Evolutionary conservation across 2,329 filamentous ascomycete species (phyloP), one percentile per base, ranked within the genome.

Genomic region (Stagonosporopsis tanaceti): DNA sequence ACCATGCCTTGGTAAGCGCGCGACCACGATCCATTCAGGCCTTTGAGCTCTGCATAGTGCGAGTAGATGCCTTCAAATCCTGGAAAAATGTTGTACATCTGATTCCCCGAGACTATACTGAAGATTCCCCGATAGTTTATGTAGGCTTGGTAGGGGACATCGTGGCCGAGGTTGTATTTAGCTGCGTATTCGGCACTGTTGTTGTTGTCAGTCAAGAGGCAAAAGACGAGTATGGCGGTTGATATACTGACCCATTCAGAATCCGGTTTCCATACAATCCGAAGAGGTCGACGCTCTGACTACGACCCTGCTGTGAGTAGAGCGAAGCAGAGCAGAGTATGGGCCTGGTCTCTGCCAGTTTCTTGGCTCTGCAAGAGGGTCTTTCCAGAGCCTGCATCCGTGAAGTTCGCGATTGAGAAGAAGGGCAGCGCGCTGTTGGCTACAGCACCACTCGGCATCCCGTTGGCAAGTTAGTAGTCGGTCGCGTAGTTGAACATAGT

Each of bases 271-370:
- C 28, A 30, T 45, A 45, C 15, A 17, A 6, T 12, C 28, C 42
- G 24, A 9, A 34, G 2, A 45, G 28, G 8, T 45, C 28, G 11
- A 45, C 12, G 9, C 17, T n/a, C 17, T 45, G 27, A 17, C 17
- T 45, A 28, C 4, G 17, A 17, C 42, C 42, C 12, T 78, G 75
- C 64, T 80, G 78, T 2, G 2, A 80, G 56, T 6, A 81, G 64
- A 0, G 72, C 68, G 17, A 80, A 72, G 55, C 77, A 76, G 4
- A 82, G 66, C 11, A 72, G 73, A 1, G 78, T 62, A 57, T 82
- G 80, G 6, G 79, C 80, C 58, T 82, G 80, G 55, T 82, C 80
- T 0, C 79, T 67, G 2, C 79, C 79, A 1, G 78, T 73, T 46
- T 81, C 78, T 53, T 80, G 77, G 1, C 73, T 66, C 47, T 81